Conservation (phyloP, 805 yeast genomes). For the Zygosaccharomyces gambellarensis region DNA sequence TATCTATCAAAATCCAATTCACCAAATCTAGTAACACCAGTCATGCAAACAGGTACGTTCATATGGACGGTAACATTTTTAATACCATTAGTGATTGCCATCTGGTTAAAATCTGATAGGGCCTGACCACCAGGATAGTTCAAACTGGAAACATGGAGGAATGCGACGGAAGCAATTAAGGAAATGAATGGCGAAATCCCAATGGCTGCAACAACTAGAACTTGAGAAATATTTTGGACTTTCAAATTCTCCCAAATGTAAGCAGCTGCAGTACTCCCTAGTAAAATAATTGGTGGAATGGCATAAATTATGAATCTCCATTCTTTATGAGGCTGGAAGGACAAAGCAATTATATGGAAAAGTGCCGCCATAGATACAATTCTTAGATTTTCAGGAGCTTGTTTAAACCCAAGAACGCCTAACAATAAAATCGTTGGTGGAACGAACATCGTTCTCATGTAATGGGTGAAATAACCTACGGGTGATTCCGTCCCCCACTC, state of each 20-base stretch:
- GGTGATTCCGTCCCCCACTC: constrained; percentile 86
- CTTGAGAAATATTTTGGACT: constrained; percentile 17
- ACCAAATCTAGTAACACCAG: constrained; percentile 76
- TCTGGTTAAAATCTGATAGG: constrained; percentile 46
- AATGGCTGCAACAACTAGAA: constrained; percentile 31
- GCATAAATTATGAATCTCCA: constrained; percentile 84
- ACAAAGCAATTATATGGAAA: constrained; percentile 56
- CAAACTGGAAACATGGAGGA: constrained; percentile 58
- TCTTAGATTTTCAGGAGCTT: constrained; percentile 38
- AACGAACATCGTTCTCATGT: constrained; percentile 38
- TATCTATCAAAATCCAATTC: constrained; percentile 43
- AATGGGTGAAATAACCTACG: constrained; percentile 55
- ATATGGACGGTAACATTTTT: constrained; percentile 51
- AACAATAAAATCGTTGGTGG: constrained; percentile 43
- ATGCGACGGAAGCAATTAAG: constrained; percentile 41
- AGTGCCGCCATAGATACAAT: constrained; percentile 49
- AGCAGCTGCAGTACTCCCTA: constrained; percentile 60
- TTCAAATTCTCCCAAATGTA: constrained; percentile 35
- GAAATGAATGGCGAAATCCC: constrained; percentile 36
- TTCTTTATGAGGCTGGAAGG: constrained; percentile 87
- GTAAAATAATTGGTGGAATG: constrained; percentile 60
- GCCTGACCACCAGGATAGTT: constrained; percentile 93
- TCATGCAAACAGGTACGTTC: constrained; percentile 80
- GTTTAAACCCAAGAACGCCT: constrained; percentile 37
- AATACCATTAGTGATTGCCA: constrained; percentile 30